Percentiles rank a stretch among this genome's conserved stretches.
phyloP scores from a whole-genome alignment of 208 protist species.

The Acanthamoeba culbertsoni region DNA sequence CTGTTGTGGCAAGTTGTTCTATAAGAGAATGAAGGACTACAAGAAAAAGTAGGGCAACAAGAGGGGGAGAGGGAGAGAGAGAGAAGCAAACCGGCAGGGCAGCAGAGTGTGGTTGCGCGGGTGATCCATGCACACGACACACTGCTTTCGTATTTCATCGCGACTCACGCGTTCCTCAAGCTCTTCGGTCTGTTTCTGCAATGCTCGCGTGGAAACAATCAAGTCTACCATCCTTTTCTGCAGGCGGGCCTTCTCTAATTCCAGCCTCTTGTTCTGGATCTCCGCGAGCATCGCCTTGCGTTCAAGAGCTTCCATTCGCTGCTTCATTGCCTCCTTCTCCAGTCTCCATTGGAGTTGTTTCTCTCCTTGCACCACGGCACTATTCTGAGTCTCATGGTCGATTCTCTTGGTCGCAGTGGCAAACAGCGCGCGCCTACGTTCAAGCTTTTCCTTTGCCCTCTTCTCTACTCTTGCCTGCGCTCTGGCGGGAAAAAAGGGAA shows the following conservation, averaged over 20 bases:
- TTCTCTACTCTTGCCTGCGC: background rate
- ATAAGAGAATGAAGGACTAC: background rate
- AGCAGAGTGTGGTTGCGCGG: background rate
- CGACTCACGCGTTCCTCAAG: background rate
- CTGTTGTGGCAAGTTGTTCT: too few relatives aligned
- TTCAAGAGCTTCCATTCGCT: background rate
- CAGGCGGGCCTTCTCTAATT: background rate
- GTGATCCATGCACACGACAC: constrained; percentile 25
- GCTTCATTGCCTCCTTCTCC: background rate
- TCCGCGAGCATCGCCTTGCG: background rate
- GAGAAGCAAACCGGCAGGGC: background rate
- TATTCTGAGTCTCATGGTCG: too few relatives aligned
- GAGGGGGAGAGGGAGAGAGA: background rate
- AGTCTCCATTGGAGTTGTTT: background rate
- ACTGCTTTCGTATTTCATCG: background rate
- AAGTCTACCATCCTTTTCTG: background rate
- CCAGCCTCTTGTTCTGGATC: background rate
- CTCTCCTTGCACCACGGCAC: background rate
- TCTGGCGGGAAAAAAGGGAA: background rate
- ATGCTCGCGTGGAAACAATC: background rate
- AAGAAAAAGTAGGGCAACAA: background rate
- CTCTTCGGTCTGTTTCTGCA: background rate
- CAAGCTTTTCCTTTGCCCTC: background rate
- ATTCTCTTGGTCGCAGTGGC: background rate
- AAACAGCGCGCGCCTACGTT: background rate